Evolutionary conservation across 345 rosid species (phyloP).

Genomic region (Lumnitzera littorea): DNA sequence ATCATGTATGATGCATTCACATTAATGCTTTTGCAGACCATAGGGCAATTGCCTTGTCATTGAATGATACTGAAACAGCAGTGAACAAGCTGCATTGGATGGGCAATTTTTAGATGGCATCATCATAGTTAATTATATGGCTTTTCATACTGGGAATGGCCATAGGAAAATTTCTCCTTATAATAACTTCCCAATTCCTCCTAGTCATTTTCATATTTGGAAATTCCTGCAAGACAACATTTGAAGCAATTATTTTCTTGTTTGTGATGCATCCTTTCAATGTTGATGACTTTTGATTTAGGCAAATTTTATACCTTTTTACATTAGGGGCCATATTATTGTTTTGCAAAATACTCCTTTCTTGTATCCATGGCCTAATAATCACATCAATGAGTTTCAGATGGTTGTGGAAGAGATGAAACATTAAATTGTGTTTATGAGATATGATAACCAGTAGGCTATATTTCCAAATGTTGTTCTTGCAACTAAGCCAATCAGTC

Average conservation of each 20-base stretch:
- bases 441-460: conserved; percentile 29
- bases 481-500: conserved; percentile 30
- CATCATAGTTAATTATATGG: conserved; percentile 23
- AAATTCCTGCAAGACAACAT: conserved; percentile 31
- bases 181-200: conserved; percentile 30
- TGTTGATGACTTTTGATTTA: conserved; percentile 28
- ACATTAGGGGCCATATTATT: background rate
- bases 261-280: conserved; percentile 43
- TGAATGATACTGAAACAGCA: conserved; percentile 42
- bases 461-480: conserved; percentile 26
- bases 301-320: background rate
- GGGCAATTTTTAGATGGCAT: conserved; percentile 24
- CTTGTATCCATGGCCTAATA: background rate
- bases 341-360: background rate
- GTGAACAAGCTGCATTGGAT: conserved; percentile 39
- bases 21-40: conserved; percentile 41
- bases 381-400: conserved; percentile 9
- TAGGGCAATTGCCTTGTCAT: conserved; percentile 33
- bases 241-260: conserved; percentile 36
- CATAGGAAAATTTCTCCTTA: conserved; percentile 19
- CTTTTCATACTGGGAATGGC: conserved; percentile 30
- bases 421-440: conserved; percentile 34
- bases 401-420: conserved; percentile 43
- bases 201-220: conserved; percentile 39
- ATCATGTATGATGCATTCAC: conserved; percentile 5